Evolutionary conservation across 345 rosid species (phyloP).

Genomic region (Eucalyptus tenuipes): DNA sequence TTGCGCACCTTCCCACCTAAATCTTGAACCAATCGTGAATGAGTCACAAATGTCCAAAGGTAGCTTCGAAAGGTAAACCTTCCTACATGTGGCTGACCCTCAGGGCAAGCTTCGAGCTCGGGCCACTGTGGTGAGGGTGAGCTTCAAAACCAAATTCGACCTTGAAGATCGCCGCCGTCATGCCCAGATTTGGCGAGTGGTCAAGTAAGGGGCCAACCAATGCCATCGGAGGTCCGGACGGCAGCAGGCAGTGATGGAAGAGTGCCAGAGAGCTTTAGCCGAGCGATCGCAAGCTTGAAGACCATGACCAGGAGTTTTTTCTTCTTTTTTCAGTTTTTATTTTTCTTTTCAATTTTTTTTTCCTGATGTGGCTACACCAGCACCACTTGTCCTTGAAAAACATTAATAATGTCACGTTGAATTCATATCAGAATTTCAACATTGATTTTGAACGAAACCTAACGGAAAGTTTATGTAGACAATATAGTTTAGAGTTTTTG

Average conservation of each 20-base stretch:
- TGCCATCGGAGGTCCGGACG: accelerated
- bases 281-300: neutral
- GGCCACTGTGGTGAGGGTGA: neutral
- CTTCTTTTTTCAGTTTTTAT: neutral
- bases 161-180: neutral
- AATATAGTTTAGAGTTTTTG: neutral
- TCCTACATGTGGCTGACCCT: neutral
- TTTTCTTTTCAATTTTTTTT: neutral
- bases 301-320: neutral
- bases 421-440: neutral
- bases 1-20: neutral
- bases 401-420: neutral
- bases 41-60: neutral
- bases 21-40: neutral
- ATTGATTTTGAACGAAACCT: neutral
- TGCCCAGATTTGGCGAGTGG: neutral
- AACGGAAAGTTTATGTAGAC: neutral
- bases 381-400: neutral
- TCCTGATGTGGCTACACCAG: neutral
- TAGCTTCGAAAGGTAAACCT: neutral
- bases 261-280: neutral
- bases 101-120: neutral
- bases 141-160: neutral
- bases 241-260: accelerated
- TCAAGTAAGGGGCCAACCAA: neutral